Conservation (phyloP, 2,329 filamentous ascomycete species). For the Aspergillus sp. region DNA sequence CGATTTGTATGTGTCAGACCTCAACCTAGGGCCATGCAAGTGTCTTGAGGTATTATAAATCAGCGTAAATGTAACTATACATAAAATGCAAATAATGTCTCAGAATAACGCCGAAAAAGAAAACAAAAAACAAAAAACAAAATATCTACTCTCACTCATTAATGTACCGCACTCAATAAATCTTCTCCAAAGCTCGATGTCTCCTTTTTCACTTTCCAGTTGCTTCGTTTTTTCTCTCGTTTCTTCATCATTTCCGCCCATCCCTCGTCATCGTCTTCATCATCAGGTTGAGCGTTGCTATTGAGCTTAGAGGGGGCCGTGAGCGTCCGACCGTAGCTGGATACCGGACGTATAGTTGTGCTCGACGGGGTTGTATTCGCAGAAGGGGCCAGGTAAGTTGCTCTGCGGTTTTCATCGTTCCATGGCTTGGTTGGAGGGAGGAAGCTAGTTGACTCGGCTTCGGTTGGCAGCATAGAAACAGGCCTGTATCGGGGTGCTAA, state of each 20-base stretch:
- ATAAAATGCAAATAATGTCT: constrained; percentile 2
- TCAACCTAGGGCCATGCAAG: background rate
- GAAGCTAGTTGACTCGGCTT: constrained; percentile 33
- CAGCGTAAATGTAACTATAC: constrained; percentile 5
- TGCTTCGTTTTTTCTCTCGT: constrained; percentile 50
- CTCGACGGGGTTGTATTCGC: constrained; percentile 27
- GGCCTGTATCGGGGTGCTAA: constrained; percentile 87
- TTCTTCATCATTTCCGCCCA: constrained; percentile 54
- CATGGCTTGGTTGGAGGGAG: constrained; percentile 37
- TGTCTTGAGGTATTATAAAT: constrained; percentile 8
- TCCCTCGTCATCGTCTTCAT: constrained; percentile 51
- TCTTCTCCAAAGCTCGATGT: constrained; percentile 38
- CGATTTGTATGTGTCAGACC: constrained; percentile 1
- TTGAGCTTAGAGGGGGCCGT: constrained; percentile 16
- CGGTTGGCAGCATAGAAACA: constrained; percentile 65
- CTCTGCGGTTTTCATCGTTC: constrained; percentile 36
- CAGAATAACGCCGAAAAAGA: constrained; percentile 7
- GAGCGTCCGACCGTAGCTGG: constrained; percentile 21
- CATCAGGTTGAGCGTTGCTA: constrained; percentile 30
- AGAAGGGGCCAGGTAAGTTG: constrained; percentile 22
- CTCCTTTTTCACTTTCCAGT: constrained; percentile 47
- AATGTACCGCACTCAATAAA: constrained; percentile 39
- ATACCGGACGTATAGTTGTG: constrained; percentile 31
- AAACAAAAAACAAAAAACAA: constrained; percentile 2
- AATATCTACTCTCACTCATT: constrained; percentile 18